Percentiles rank a stretch among this genome's conserved stretches.
Evolutionary conservation across 306 rosid species (phyloP).

Genomic region (Acacia melanoxylon): DNA sequence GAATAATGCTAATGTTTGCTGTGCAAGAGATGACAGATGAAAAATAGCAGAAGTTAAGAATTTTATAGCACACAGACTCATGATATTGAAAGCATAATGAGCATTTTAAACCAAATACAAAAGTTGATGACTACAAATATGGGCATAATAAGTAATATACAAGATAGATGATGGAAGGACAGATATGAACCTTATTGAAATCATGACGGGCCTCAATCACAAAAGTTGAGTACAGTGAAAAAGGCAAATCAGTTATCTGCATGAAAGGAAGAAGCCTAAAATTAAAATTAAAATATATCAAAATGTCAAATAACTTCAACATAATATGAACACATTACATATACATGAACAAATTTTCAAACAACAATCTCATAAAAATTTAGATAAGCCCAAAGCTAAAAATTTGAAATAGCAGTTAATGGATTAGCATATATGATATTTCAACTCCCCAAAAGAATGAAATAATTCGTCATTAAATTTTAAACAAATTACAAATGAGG

Average conservation of each 20-base stretch:
- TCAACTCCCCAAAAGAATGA: not conserved
- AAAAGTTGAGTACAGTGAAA: constrained; percentile 92
- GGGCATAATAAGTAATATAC: constrained; percentile 4
- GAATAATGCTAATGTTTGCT: constrained; percentile 95
- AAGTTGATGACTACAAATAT: constrained; percentile 5
- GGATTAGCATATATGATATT: constrained; percentile 8
- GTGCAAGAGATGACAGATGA: constrained; percentile 42
- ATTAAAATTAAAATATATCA: constrained; percentile 25
- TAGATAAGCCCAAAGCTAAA: not conserved
- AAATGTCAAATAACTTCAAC: constrained; percentile 18
- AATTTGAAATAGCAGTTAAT: not conserved
- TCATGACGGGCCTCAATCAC: constrained; percentile 97
- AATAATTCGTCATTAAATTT: not conserved
- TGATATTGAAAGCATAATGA: constrained; percentile 17
- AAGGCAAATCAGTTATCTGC: constrained; percentile 95
- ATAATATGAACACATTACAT: not conserved
- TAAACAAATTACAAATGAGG: not conserved
- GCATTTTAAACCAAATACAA: constrained; percentile 30
- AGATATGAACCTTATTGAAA: constrained; percentile 73
- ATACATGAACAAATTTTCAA: not conserved
- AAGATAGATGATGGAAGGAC: not conserved
- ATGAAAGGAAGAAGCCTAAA: constrained; percentile 35
- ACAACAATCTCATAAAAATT: not conserved
- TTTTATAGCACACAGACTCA: not conserved
- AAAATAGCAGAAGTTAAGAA: constrained; percentile 23